phyloP scores from a whole-genome alignment of 2,329 filamentous ascomycete species.

The Neonectria sp. region DNA sequence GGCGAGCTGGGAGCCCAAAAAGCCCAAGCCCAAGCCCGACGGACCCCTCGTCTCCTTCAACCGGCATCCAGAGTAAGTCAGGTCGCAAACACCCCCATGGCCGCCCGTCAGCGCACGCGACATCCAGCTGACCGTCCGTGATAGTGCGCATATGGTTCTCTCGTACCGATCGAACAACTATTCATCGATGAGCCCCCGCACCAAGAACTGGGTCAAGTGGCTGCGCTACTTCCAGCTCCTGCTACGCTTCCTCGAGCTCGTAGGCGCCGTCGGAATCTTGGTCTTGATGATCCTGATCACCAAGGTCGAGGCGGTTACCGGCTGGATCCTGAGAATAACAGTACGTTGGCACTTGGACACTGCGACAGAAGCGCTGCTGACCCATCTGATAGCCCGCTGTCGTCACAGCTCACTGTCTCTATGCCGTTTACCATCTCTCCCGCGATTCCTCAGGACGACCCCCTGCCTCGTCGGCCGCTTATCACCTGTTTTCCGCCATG shows the following conservation, averaged over 20 bases:
- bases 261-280: slow-evolving; percentile 80
- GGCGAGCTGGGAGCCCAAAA: slow-evolving; percentile 79
- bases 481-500: slow-evolving; percentile 86
- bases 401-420: slow-evolving; percentile 79
- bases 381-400: slow-evolving; percentile 76
- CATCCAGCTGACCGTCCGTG: slow-evolving; percentile 23
- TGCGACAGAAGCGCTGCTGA: slow-evolving; percentile 16
- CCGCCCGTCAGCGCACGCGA: background rate
- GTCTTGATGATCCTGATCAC: slow-evolving; percentile 84
- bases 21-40: slow-evolving; percentile 74
- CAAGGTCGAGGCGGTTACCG: slow-evolving; percentile 73
- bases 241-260: slow-evolving; percentile 76
- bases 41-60: slow-evolving; percentile 89
- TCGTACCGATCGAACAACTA: slow-evolving; percentile 73
- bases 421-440: slow-evolving; percentile 85
- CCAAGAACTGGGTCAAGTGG: slow-evolving; percentile 80
- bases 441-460: slow-evolving; percentile 80
- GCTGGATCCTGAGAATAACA: slow-evolving; percentile 83
- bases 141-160: slow-evolving; percentile 74
- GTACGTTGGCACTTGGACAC: slow-evolving; percentile 65
- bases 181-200: slow-evolving; percentile 77
- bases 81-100: background rate
- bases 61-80: slow-evolving; percentile 84
- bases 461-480: slow-evolving; percentile 86
- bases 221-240: slow-evolving; percentile 78